phyloP scores from a whole-genome alignment of 495 filamentous ascomycete genomes.

The Hyphodiscus hymeniophilus region DNA sequence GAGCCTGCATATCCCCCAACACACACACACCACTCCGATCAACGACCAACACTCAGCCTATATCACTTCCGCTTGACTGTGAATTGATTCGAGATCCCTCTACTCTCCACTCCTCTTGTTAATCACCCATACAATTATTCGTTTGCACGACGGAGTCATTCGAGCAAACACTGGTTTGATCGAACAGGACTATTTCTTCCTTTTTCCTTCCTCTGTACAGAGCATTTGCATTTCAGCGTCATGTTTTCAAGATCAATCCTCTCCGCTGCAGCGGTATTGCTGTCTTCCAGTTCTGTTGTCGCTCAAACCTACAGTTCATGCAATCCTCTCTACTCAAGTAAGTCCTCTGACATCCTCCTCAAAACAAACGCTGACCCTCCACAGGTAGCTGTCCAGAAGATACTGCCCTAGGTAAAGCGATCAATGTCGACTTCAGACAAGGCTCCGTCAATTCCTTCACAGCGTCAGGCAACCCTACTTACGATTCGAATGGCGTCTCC shows the following conservation, averaged over 20 bases:
- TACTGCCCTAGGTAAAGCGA: slow-evolving; percentile 72
- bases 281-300: slow-evolving; percentile 19
- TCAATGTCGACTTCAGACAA: slow-evolving; percentile 71
- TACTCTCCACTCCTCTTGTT: neutral
- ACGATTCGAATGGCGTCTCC: slow-evolving; percentile 64
- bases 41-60: neutral
- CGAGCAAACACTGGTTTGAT: slow-evolving; percentile 9
- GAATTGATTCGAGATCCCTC: neutral
- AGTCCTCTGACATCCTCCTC: slow-evolving; percentile 17
- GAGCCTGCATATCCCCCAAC: slow-evolving; percentile 5
- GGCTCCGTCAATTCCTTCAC: slow-evolving; percentile 66
- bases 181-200: neutral
- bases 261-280: slow-evolving; percentile 7
- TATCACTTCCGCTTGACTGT: neutral
- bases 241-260: slow-evolving; percentile 18
- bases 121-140: neutral
- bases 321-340: slow-evolving; percentile 60
- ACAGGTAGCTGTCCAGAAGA: slow-evolving; percentile 58
- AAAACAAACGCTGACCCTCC: neutral
- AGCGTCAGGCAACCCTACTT: slow-evolving; percentile 53
- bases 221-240: slow-evolving; percentile 3
- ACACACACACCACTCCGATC: neutral
- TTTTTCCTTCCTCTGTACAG: slow-evolving; percentile 8
- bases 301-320: slow-evolving; percentile 69
- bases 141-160: slow-evolving; percentile 9